Percentiles rank a stretch among this genome's conserved stretches.
Conservation (phyloP, 805 yeast genomes). For the Lipomyces yamanashiensis region DNA sequence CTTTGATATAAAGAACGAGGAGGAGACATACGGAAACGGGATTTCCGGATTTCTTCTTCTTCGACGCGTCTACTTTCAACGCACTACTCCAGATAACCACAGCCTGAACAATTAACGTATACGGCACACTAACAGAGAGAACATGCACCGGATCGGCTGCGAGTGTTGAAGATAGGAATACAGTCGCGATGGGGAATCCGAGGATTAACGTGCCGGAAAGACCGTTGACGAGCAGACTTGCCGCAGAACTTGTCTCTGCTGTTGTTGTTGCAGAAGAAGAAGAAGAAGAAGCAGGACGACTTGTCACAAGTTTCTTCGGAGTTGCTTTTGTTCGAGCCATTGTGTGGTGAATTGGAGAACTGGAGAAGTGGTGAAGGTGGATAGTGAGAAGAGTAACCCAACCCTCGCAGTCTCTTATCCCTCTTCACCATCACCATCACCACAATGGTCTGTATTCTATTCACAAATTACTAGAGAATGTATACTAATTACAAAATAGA, state of each 20-base stretch:
- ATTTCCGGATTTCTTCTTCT: conserved; percentile 11
- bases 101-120: not conserved
- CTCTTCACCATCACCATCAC: not conserved
- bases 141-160: conserved; percentile 23
- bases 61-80: not conserved
- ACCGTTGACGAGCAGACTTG: not conserved
- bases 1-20: not conserved
- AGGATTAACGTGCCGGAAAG: conserved; percentile 10
- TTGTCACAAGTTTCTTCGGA: conserved; percentile 15
- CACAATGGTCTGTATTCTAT: not conserved
- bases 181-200: conserved; percentile 26
- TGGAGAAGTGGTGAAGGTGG: not conserved
- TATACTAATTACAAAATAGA: not conserved
- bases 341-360: not conserved
- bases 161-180: conserved; percentile 35
- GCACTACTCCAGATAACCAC: not conserved
- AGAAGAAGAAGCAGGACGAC: too few relatives aligned
- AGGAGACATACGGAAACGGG: not conserved
- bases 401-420: not conserved
- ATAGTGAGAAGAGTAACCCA: not conserved
- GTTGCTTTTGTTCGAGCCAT: conserved; percentile 22
- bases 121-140: not conserved
- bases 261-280: not conserved
- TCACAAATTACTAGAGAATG: not conserved
- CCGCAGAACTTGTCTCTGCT: conserved; percentile 5